phyloP scores from a whole-genome alignment of 495 filamentous ascomycete species.

The Symbiotaphrina buchneri region DNA sequence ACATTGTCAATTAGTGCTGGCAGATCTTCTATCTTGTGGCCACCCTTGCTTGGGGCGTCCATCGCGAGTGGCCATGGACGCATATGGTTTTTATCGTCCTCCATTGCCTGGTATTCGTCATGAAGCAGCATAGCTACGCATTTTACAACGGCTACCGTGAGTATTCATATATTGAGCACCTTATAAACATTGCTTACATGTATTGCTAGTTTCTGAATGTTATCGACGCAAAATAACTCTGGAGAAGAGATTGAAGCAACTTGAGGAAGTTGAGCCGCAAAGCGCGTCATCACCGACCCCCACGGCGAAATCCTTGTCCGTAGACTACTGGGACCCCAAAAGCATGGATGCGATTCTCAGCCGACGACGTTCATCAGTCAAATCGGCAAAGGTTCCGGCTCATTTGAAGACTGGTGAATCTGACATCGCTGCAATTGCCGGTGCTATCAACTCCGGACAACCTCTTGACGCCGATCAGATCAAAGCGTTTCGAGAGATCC shows the following conservation, averaged over 20 bases:
- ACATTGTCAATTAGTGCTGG: slow-evolving; percentile 37
- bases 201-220: slow-evolving; percentile 25
- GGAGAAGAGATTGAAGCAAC: slow-evolving; percentile 18
- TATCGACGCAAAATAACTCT: slow-evolving; percentile 23
- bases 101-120: slow-evolving; percentile 46
- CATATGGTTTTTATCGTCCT: slow-evolving; percentile 49
- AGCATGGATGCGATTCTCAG: not conserved
- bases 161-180: slow-evolving; percentile 3
- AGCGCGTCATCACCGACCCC: slow-evolving; percentile 14
- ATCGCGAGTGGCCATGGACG: slow-evolving; percentile 58
- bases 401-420: not conserved
- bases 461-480: slow-evolving; percentile 36
- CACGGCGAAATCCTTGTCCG: slow-evolving; percentile 9
- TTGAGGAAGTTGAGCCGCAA: slow-evolving; percentile 13
- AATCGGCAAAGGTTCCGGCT: not conserved
- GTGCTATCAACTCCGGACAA: slow-evolving; percentile 27
- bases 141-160: slow-evolving; percentile 50
- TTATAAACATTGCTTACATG: slow-evolving; percentile 4
- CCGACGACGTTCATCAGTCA: not conserved
- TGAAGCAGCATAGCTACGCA: slow-evolving; percentile 61
- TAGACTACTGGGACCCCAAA: slow-evolving; percentile 14
- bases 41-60: slow-evolving; percentile 33
- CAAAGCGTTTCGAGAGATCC: slow-evolving; percentile 27
- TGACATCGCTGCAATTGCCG: slow-evolving; percentile 29
- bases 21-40: slow-evolving; percentile 33